Percentiles rank a stretch among this genome's conserved stretches.
phyloP scores from a whole-genome alignment of 257 asterid species.

The Perilla frutescens region DNA sequence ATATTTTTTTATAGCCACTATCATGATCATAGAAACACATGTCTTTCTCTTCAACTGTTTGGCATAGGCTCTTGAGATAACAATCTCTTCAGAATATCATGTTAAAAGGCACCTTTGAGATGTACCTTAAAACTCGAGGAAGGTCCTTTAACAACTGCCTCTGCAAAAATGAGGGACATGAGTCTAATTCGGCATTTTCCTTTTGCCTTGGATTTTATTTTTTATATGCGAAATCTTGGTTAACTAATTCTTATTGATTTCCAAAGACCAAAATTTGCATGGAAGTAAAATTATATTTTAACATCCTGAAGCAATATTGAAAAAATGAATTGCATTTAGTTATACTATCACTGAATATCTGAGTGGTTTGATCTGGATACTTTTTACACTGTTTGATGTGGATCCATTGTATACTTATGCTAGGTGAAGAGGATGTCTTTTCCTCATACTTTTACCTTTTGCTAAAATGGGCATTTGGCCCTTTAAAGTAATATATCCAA shows the following conservation, averaged over 20 bases:
- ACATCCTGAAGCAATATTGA: neutral
- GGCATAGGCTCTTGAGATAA: neutral
- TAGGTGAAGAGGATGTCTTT: no score
- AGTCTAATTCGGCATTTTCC: neutral
- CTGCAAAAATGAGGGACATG: constrained; percentile 5
- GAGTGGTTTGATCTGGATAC: constrained; percentile 2
- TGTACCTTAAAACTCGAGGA: constrained; percentile 7
- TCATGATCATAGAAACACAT: neutral
- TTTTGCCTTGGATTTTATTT: neutral
- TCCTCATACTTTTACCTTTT: no score
- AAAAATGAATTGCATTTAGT: neutral
- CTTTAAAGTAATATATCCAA: no score
- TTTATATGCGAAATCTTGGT: constrained; percentile 14
- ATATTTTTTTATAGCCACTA: constrained; percentile 4
- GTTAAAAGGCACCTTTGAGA: neutral
- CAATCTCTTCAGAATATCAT: neutral
- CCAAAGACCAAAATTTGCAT: neutral
- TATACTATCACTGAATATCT: neutral
- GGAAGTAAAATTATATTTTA: constrained; percentile 1
- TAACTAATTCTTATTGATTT: neutral
- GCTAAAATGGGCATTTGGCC: no score
- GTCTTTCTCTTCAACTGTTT: neutral
- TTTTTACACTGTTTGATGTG: no score
- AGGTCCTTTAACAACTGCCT: constrained; percentile 17
- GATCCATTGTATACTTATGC: no score